These are phyloP conservation scores for Actinomortierella ambigua DNA, from an alignment of 371 early-diverging fungal species.

Conservation along the genomic window DNA sequence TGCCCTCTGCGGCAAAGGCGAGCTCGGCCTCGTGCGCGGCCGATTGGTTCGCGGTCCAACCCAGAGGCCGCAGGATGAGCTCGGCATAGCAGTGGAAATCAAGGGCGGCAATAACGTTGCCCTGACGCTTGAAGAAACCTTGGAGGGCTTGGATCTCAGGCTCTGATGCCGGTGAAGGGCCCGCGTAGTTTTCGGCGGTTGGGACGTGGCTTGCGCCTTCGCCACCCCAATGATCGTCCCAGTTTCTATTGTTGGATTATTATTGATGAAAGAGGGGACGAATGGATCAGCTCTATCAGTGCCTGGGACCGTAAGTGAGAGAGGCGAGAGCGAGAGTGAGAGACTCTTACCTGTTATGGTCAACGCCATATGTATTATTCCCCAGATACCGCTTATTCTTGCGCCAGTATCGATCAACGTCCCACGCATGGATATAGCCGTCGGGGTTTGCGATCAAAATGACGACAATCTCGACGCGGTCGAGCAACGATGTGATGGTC, in stretches of 20 bases:
- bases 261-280: too few species aligned
- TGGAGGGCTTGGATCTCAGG: slow-evolving; percentile 60
- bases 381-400: slow-evolving; percentile 53
- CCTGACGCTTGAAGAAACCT: slow-evolving; percentile 50
- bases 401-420: slow-evolving; percentile 60
- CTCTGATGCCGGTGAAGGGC: slow-evolving; percentile 57
- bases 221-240: slow-evolving; percentile 61
- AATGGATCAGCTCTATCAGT: too few species aligned
- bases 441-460: slow-evolving; percentile 67
- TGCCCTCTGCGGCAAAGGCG: slow-evolving; percentile 34
- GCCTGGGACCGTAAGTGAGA: too few species aligned
- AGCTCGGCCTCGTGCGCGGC: slow-evolving; percentile 42
- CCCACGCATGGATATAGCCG: slow-evolving; percentile 61
- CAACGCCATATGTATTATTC: slow-evolving; percentile 45
- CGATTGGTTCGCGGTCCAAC: slow-evolving; percentile 42
- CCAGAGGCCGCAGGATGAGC: slow-evolving; percentile 52
- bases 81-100: slow-evolving; percentile 64
- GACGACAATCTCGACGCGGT: slow-evolving; percentile 52
- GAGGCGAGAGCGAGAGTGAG: too few species aligned
- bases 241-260: slow-evolving; percentile 55
- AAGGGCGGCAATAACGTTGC: slow-evolving; percentile 57
- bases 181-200: slow-evolving; percentile 59
- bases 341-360: slow-evolving; percentile 49
- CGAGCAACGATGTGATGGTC: slow-evolving; percentile 44
- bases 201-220: slow-evolving; percentile 57